These are phyloP conservation scores for Apophysomyces trapeziformis DNA, from an alignment of 371 early-diverging fungal species.

Conservation along the genomic window DNA sequence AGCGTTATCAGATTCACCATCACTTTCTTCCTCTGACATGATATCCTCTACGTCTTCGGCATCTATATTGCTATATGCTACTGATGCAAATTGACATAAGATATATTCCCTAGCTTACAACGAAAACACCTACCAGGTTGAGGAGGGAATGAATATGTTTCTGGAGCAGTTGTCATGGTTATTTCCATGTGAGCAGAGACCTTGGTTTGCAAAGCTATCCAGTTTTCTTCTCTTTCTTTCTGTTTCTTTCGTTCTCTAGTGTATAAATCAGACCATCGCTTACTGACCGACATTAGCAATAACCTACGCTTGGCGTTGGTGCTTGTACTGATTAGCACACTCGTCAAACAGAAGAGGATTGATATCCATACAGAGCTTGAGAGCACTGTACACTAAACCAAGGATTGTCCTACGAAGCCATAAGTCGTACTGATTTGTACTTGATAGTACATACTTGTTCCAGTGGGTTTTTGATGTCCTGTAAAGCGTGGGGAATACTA, in stretches of 20 bases:
- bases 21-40: slow-evolving; percentile 33
- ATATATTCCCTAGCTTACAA: not conserved
- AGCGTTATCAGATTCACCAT: slow-evolving; percentile 24
- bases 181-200: slow-evolving; percentile 49
- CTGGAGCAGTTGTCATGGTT: slow-evolving; percentile 23
- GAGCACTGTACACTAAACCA: slow-evolving; percentile 90
- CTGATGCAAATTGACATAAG: not conserved
- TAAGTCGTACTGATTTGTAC: not conserved
- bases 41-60: slow-evolving; percentile 41
- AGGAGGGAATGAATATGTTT: slow-evolving; percentile 32
- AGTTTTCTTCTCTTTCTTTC: slow-evolving; percentile 85
- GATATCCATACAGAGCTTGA: slow-evolving; percentile 95
- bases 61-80: slow-evolving; percentile 16
- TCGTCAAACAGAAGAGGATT: slow-evolving; percentile 93
- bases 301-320: slow-evolving; percentile 79
- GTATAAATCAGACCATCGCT: not conserved
- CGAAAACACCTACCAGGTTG: slow-evolving; percentile 28
- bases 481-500: slow-evolving; percentile 90
- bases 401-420: slow-evolving; percentile 80
- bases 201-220: slow-evolving; percentile 76
- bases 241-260: slow-evolving; percentile 82
- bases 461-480: slow-evolving; percentile 95
- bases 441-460: slow-evolving; percentile 76
- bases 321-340: slow-evolving; percentile 86
- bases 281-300: not conserved